Percentiles rank a stretch among this genome's conserved stretches.
Evolutionary conservation across 371 early-diverging fungal genomes (phyloP).

Genomic region (Batkoa obscura): DNA sequence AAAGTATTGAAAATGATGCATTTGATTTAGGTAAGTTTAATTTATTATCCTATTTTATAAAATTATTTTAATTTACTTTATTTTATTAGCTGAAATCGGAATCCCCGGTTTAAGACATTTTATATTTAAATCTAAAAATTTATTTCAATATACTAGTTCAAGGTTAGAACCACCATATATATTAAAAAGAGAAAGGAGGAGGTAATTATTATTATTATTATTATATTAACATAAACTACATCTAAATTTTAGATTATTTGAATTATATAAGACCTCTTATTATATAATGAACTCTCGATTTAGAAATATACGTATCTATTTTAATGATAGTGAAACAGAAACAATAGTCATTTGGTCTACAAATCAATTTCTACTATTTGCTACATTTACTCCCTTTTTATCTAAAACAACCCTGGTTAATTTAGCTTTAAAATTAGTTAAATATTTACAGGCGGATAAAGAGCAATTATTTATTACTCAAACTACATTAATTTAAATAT

Average conservation of each 20-base stretch:
- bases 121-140: neutral
- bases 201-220: neutral
- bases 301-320: neutral
- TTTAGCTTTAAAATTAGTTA: neutral
- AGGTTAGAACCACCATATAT: neutral
- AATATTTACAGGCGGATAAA: neutral
- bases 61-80: neutral
- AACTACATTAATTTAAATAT: neutral
- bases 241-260: neutral
- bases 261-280: neutral
- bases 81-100: neutral
- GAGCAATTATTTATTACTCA: conserved; percentile 2
- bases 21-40: no score
- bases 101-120: conserved; percentile 1
- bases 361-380: neutral
- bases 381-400: neutral
- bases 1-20: no score
- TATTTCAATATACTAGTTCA: neutral
- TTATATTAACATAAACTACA: neutral
- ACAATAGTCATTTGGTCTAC: neutral
- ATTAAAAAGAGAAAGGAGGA: neutral
- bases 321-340: neutral
- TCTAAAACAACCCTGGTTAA: neutral
- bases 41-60: no score
- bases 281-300: neutral